Conservation (phyloP, 1,284 basidiomycete genomes). For the Anthracocystis setariae region DNA sequence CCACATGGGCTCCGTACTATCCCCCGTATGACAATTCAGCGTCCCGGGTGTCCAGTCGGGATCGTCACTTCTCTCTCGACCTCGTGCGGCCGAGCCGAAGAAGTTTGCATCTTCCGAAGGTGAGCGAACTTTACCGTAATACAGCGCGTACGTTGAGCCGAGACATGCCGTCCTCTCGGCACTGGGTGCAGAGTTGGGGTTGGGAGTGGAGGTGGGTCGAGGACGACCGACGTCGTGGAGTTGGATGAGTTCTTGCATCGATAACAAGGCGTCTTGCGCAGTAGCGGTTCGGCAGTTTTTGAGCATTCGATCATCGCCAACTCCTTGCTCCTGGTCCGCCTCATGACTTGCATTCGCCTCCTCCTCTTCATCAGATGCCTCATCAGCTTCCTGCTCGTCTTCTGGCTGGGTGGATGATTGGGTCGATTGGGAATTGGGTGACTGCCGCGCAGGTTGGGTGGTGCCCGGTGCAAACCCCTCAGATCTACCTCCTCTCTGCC, state of each 20-base stretch:
- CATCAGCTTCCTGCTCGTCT: conserved; percentile 12
- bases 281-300: conserved; percentile 78
- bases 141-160: conserved; percentile 69
- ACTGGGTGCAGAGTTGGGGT: no score
- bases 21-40: conserved; percentile 51
- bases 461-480: conserved; percentile 55
- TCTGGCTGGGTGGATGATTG: conserved; percentile 61
- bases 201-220: conserved; percentile 5
- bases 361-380: conserved; percentile 64
- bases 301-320: conserved; percentile 74
- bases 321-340: conserved; percentile 29
- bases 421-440: conserved; percentile 37
- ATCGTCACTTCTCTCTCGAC: conserved; percentile 61
- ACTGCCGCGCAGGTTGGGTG: conserved; percentile 45
- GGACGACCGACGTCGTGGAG: conserved; percentile 71
- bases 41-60: conserved; percentile 35
- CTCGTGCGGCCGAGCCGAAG: conserved; percentile 45
- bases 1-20: conserved; percentile 65
- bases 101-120: conserved; percentile 49
- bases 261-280: conserved; percentile 78
- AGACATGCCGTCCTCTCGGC: conserved; percentile 6
- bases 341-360: conserved; percentile 20
- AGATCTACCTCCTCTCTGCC: conserved; percentile 30
- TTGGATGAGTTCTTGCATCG: conserved; percentile 73
- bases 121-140: conserved; percentile 67